phyloP scores from a whole-genome alignment of 1,284 basidiomycete genomes.

The Peniophora sp. region DNA sequence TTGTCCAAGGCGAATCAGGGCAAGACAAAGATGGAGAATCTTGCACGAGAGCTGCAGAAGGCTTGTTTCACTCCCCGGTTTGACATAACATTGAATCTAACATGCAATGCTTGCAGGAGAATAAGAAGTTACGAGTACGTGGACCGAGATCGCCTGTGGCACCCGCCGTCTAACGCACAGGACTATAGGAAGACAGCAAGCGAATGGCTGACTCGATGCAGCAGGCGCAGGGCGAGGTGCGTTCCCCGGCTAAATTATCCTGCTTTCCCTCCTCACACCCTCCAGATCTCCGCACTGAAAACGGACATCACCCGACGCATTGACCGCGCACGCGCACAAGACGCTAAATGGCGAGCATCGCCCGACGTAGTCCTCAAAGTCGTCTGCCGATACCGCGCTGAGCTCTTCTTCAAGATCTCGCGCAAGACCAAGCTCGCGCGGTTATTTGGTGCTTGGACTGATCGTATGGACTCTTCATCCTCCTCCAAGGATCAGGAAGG shows the following conservation, averaged over 20 bases:
- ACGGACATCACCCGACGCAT: constrained; percentile 67
- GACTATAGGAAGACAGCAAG: constrained; percentile 68
- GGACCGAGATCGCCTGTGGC: constrained; percentile 4
- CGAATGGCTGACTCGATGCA: constrained; percentile 69
- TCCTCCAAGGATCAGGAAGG: constrained; percentile 16
- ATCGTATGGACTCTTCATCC: constrained; percentile 58
- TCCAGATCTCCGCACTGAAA: constrained; percentile 68
- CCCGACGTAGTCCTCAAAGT: constrained; percentile 81
- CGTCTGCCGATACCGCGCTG: constrained; percentile 76
- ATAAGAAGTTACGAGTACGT: constrained; percentile 73
- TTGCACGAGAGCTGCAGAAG: constrained; percentile 80
- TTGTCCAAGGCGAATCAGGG: constrained; percentile 79
- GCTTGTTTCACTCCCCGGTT: constrained; percentile 26
- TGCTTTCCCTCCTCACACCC: constrained; percentile 1
- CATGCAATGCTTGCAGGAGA: constrained; percentile 52
- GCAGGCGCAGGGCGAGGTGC: constrained; percentile 74
- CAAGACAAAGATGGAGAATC: constrained; percentile 80
- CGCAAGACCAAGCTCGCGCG: constrained; percentile 76
- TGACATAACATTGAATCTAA: constrained; percentile 1
- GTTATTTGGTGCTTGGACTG: constrained; percentile 79
- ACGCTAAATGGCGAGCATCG: constrained; percentile 68
- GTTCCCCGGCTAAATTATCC: too few species aligned
- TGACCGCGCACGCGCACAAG: constrained; percentile 66
- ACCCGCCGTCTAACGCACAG: constrained; percentile 7
- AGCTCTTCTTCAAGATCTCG: constrained; percentile 83